These are phyloP conservation scores for Leishmania lainsoni DNA, from an alignment of 208 protist species.

Conservation along the genomic window DNA sequence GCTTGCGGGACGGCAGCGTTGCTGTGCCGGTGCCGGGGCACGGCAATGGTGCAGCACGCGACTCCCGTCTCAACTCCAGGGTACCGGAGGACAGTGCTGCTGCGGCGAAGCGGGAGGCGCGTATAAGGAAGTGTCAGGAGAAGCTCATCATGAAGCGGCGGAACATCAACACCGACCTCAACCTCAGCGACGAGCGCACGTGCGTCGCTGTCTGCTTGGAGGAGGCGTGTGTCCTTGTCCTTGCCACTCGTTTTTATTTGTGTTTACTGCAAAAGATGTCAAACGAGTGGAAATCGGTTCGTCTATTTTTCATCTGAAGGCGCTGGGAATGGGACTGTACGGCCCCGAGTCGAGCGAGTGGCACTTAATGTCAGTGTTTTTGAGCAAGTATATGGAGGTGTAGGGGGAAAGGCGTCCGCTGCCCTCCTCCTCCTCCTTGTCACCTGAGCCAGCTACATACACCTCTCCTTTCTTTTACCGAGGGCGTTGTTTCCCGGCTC, in stretches of 20 bases:
- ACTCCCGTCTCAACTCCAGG: neutral
- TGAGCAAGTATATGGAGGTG: neutral
- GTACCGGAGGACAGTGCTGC: neutral
- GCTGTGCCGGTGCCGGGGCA: neutral
- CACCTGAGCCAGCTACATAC: neutral
- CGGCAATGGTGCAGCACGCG: neutral
- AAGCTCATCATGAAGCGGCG: neutral
- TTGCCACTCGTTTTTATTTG: neutral
- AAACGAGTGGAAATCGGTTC: neutral
- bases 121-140: slow-evolving; percentile 2
- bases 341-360: neutral
- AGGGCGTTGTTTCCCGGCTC: neutral
- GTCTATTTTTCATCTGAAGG: neutral
- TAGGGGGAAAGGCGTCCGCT: neutral
- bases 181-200: slow-evolving; percentile 15
- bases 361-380: neutral
- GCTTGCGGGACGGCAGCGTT: neutral
- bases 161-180: neutral
- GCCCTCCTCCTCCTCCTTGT: neutral
- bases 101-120: neutral
- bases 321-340: neutral
- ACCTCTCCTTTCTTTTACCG: neutral
- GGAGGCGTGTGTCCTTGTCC: neutral
- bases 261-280: neutral
- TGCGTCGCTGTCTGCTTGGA: slow-evolving; percentile 1